Evolutionary conservation across 345 rosid genomes (phyloP).

Genomic region (Diplotaxis tenuifolia): DNA sequence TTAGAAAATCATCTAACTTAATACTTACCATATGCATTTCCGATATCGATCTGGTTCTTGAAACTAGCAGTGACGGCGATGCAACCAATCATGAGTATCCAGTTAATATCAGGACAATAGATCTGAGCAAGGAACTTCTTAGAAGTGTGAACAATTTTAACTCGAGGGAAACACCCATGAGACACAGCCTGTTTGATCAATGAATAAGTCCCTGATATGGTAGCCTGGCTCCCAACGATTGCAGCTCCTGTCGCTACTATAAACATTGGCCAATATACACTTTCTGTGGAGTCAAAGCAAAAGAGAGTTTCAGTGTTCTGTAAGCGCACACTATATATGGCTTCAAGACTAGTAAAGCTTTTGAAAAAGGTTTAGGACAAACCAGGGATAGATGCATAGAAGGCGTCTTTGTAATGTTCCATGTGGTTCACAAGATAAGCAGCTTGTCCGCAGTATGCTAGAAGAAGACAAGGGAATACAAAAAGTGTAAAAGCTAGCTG

Average conservation of each 20-base stretch:
- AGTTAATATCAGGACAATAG: conserved; percentile 71
- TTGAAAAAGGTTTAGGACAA: conserved; percentile 11
- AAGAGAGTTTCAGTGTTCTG: neutral
- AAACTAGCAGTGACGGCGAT: conserved; percentile 72
- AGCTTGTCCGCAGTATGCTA: conserved; percentile 97
- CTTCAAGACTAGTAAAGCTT: neutral
- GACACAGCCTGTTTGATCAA: conserved; percentile 75
- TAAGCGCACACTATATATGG: neutral
- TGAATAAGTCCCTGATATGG: conserved; percentile 72
- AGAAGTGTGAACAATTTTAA: conserved; percentile 73
- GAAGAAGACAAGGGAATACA: conserved; percentile 92
- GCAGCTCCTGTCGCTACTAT: conserved; percentile 69
- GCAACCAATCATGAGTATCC: conserved; percentile 79
- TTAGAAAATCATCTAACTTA: neutral
- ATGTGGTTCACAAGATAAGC: conserved; percentile 67
- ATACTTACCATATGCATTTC: conserved; percentile 71
- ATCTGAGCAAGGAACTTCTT: conserved; percentile 68
- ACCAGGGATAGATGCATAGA: conserved; percentile 91
- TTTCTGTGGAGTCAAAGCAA: conserved; percentile 36
- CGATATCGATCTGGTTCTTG: conserved; percentile 68
- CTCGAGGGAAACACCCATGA: conserved; percentile 77
- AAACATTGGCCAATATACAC: conserved; percentile 76
- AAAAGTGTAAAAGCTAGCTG: conserved; percentile 88
- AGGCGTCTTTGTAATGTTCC: conserved; percentile 62
- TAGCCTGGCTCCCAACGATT: conserved; percentile 76